A percentile compares a stretch with the other conserved stretches of the same genome.
phyloP scores from a whole-genome alignment of 176 grass and related monocot species.

The Zea mays region DNA sequence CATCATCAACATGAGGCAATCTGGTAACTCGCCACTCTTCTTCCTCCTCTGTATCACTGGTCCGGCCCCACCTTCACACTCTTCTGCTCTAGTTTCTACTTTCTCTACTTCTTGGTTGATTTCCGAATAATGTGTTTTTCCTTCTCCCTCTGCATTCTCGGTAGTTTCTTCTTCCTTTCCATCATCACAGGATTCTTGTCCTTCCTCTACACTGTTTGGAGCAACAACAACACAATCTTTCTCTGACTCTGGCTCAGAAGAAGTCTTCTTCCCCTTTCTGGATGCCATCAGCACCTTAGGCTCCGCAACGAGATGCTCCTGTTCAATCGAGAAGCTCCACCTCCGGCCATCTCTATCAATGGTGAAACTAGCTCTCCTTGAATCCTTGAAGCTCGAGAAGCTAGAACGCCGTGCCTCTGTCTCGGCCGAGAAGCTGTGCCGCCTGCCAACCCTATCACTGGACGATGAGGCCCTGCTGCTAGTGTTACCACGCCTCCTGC shows the following conservation, averaged over 20 bases:
- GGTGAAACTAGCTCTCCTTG: constrained; percentile 83
- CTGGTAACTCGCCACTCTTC: constrained; percentile 71
- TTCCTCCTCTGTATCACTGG: constrained; percentile 48
- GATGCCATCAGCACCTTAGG: constrained; percentile 61
- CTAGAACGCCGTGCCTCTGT: constrained; percentile 57
- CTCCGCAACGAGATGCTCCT: constrained; percentile 70
- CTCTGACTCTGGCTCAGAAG: constrained; percentile 44
- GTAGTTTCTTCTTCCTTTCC: constrained; percentile 41
- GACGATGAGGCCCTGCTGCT: constrained; percentile 44
- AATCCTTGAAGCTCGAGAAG: constrained; percentile 68
- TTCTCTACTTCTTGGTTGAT: constrained; percentile 22
- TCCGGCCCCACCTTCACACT: constrained; percentile 27
- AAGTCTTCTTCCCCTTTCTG: constrained; percentile 53
- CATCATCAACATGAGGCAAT: constrained; percentile 97
- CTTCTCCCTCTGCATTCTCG: constrained; percentile 45
- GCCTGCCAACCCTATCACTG: constrained; percentile 53
- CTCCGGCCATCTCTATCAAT: constrained; percentile 67
- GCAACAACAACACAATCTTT: constrained; percentile 40
- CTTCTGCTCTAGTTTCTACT: constrained; percentile 26
- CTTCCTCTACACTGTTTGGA: constrained; percentile 48
- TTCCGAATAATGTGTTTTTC: constrained; percentile 3
- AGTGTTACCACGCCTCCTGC: constrained; percentile 47
- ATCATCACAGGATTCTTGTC: constrained; percentile 35
- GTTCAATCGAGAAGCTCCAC: constrained; percentile 92
- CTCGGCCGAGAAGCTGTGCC: constrained; percentile 87